Evolutionary conservation across 176 grass and related monocot genomes (phyloP), one percentile per base, ranked within the genome.

Genomic region (Phoenix roebelenii): DNA sequence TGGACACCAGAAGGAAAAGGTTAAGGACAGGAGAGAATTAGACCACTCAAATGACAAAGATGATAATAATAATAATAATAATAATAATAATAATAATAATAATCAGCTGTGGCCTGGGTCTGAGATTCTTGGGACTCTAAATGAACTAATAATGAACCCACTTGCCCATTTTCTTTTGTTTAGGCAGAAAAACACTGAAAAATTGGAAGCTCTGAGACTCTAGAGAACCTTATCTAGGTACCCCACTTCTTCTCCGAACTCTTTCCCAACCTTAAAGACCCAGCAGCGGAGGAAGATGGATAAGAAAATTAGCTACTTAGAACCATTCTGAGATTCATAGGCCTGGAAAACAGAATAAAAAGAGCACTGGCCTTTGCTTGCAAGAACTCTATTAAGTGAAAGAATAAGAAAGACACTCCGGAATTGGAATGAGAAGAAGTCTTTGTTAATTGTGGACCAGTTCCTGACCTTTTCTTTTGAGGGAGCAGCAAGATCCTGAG

Each of bases 201-300:
- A 55, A 9, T 19, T 22, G 18, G 18, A 55, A 12, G 25, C 25
- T 59, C 57, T 30, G 28, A 24, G 52, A 57, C 50, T 59, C 66
- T 51, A 77, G 19, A 57, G 48, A 77, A 70, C 66, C 65, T 77
- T 77, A 70, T 77, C 74, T 63, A 70, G 66, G 55, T 59, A 25
- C 49, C 61, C 5, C 2, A 0, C 20, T 20, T 20, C 35, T 12
- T 2, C 17, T 65, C 19, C 30, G 50, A 35, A 52, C 16, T 12
- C 15, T 66, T 30, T 17, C 19, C 19, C 4, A 50, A 76, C 51
- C 64, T 59, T 53, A 26, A 16, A 52, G 54, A 66, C 20, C n/a
- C 7, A 26, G 23, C 49, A 32, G 26, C 52, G 51, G 54, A 51
- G 50, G 26, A 61, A 61, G 39, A 69, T 25, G 54, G 49, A 61